These are phyloP conservation scores for Sporothrix humicola DNA, from an alignment of 2,329 filamentous ascomycete genomes.

Conservation along the genomic window DNA sequence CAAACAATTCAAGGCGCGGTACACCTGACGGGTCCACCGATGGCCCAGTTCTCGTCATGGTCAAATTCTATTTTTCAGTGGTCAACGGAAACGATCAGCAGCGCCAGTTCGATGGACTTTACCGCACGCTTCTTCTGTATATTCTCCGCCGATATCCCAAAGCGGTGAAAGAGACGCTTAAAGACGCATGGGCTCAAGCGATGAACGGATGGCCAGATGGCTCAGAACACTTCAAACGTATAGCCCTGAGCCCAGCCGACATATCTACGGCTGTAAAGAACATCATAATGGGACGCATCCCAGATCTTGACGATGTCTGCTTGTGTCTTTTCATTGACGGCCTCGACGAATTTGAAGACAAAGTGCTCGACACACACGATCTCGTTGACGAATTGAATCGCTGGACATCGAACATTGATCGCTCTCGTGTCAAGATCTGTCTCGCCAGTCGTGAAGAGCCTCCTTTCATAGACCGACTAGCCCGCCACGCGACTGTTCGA, in stretches of 20 bases:
- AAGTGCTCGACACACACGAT: not conserved
- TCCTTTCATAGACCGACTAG: not conserved
- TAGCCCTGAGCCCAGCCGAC: too few relatives aligned
- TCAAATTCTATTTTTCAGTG: not conserved
- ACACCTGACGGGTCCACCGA: too few relatives aligned
- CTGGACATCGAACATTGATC: not conserved
- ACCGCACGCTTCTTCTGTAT: not conserved
- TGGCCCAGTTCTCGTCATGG: not conserved
- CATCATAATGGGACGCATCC: not conserved
- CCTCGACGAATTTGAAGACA: not conserved
- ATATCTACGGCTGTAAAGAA: too few relatives aligned
- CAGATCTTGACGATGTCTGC: not conserved
- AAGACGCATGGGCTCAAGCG: not conserved
- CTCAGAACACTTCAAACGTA: too few relatives aligned
- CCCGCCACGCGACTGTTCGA: not conserved
- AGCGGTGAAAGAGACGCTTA: not conserved
- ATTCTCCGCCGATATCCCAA: not conserved
- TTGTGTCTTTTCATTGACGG: not conserved
- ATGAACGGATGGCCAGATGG: not conserved
- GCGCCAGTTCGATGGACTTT: not conserved
- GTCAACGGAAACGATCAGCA: not conserved
- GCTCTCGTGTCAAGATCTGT: not conserved
- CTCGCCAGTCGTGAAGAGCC: not conserved
- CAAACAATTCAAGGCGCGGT: not conserved
- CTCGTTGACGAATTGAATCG: not conserved